Conservation (phyloP, 306 rosid genomes). For the Medicago truncatula region MtrunA17r5.0-ANR NC_053045.1:443001-443500, state of each 20-base stretch:
- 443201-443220: constrained; percentile 46
- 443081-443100: constrained; percentile 68
- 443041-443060: constrained; percentile 56
- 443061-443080: constrained; percentile 52
- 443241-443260: constrained; percentile 44
- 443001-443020: constrained; percentile 79
- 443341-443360: constrained; percentile 9
- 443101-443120: constrained; percentile 59
- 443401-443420: constrained; percentile 23
- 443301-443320: constrained; percentile 52
- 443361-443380: background rate
- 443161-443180: constrained; percentile 62
- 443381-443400: constrained; percentile 20
- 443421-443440: constrained; percentile 2
- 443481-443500: constrained; percentile 9
- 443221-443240: constrained; percentile 53
- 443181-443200: constrained; percentile 40
- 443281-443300: constrained; percentile 49
- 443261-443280: constrained; percentile 49
- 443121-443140: constrained; percentile 54
- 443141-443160: constrained; percentile 56
- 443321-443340: constrained; percentile 49
- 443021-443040: constrained; percentile 60
- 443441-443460: background rate
- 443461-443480: background rate